A percentile compares a stretch with the other conserved stretches of the same genome.
phyloP scores from a whole-genome alignment of 805 yeast genomes.

The Debaryomyces hansenii region DNA sequence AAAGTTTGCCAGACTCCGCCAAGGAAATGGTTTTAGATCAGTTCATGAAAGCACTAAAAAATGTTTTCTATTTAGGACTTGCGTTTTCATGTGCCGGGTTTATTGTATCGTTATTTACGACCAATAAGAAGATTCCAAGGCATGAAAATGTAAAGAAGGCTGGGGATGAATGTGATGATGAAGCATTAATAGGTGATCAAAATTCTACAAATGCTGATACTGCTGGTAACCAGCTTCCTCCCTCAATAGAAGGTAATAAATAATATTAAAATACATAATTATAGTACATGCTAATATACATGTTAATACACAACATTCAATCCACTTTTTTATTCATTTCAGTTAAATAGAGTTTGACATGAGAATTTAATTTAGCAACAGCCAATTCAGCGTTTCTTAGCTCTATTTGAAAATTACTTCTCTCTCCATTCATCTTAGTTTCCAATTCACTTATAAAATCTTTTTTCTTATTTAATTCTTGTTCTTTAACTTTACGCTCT shows the following conservation, averaged over 20 bases:
- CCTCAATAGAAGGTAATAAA: not conserved
- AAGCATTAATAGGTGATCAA: slow-evolving; percentile 1
- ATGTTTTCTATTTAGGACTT: slow-evolving; percentile 40
- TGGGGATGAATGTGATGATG: slow-evolving; percentile 8
- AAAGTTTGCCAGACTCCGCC: slow-evolving; percentile 21
- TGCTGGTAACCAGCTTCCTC: not conserved
- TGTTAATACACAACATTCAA: not conserved
- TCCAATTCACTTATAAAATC: slow-evolving; percentile 46
- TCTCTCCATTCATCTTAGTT: slow-evolving; percentile 37
- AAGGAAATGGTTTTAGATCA: slow-evolving; percentile 24
- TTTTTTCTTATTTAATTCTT: slow-evolving; percentile 49
- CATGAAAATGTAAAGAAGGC: slow-evolving; percentile 17
- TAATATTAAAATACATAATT: not conserved
- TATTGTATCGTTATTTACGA: slow-evolving; percentile 33
- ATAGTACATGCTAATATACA: not conserved
- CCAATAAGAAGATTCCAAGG: slow-evolving; percentile 44
- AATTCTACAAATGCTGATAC: not conserved
- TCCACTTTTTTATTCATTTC: slow-evolving; percentile 43
- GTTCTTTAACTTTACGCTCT: slow-evolving; percentile 48
- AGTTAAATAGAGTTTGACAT: slow-evolving; percentile 51
- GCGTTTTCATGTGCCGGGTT: slow-evolving; percentile 35
- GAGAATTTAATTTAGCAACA: slow-evolving; percentile 54
- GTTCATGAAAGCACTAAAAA: slow-evolving; percentile 38
- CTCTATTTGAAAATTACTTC: slow-evolving; percentile 51
- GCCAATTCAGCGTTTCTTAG: slow-evolving; percentile 53